Conservation (phyloP, 441 rosid genomes). For the Isatis lusitanica region DNA sequence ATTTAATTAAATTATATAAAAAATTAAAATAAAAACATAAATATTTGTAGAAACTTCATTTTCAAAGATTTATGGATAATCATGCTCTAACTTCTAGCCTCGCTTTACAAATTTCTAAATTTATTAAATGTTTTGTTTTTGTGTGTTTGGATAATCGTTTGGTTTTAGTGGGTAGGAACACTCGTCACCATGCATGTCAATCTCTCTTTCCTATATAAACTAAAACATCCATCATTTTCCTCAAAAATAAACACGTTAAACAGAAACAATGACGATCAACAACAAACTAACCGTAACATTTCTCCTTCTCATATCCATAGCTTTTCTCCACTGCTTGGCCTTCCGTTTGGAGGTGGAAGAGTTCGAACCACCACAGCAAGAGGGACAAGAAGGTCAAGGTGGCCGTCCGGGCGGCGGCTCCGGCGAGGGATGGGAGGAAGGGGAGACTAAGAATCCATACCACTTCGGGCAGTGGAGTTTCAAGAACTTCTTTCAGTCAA, state of each 20-base stretch:
- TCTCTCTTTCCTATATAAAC: conserved; percentile 27
- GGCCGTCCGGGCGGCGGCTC: not conserved
- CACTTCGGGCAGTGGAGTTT: conserved; percentile 42
- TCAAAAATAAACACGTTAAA: not conserved
- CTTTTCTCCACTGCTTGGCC: conserved; percentile 31
- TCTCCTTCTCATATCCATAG: conserved; percentile 28
- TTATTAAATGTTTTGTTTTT: not conserved
- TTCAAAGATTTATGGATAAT: no score
- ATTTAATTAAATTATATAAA: no score
- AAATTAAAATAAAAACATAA: no score
- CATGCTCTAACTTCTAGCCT: not conserved
- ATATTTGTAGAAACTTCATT: no score
- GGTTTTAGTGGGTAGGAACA: conserved; percentile 27
- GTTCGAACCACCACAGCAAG: conserved; percentile 23
- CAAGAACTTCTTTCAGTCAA: conserved; percentile 14
- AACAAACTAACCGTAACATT: conserved; percentile 28
- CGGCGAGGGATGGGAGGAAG: conserved; percentile 28
- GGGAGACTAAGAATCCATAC: conserved; percentile 39
- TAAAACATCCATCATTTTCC: not conserved
- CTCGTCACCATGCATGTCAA: conserved; percentile 58
- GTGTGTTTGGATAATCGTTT: conserved; percentile 21
- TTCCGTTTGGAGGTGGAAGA: conserved; percentile 21
- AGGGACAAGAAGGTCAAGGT: not conserved
- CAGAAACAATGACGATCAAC: conserved; percentile 13
- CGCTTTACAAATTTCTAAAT: not conserved